Conservation (phyloP, 2,329 filamentous ascomycete species). For the Emergomyces orientalis region DNA sequence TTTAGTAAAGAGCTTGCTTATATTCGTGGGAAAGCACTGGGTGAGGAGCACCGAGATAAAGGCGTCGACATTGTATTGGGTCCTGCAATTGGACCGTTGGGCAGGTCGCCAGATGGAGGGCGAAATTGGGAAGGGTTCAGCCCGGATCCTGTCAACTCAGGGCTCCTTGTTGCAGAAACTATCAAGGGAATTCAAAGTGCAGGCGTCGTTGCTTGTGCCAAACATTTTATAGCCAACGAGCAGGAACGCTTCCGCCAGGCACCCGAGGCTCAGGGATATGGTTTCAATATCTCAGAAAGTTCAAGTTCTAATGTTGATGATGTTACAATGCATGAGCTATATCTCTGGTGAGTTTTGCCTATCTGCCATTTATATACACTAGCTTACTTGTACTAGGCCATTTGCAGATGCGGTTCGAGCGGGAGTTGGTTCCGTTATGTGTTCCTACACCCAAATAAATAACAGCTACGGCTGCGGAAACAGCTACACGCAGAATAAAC, state of each 20-base stretch:
- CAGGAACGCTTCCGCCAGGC: constrained; percentile 63
- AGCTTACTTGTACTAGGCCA: constrained; percentile 37
- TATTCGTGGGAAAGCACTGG: constrained; percentile 63
- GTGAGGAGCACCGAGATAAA: constrained; percentile 63
- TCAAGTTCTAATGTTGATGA: constrained; percentile 55
- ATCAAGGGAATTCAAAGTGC: constrained; percentile 72
- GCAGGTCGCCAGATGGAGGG: constrained; percentile 57
- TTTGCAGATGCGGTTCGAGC: constrained; percentile 60
- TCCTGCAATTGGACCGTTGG: constrained; percentile 65
- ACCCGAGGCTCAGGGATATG: constrained; percentile 48
- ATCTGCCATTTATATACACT: background rate
- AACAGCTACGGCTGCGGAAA: constrained; percentile 60
- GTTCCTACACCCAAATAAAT: constrained; percentile 64
- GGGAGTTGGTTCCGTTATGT: constrained; percentile 60
- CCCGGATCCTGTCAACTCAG: constrained; percentile 67
- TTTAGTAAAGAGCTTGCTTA: constrained; percentile 67
- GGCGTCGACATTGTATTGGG: constrained; percentile 67
- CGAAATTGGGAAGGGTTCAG: constrained; percentile 60
- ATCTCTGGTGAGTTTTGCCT: constrained; percentile 42
- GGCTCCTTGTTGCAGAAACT: constrained; percentile 60
- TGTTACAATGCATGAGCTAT: constrained; percentile 54
- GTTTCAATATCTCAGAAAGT: constrained; percentile 54
- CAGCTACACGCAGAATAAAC: constrained; percentile 48
- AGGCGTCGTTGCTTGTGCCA: constrained; percentile 74
- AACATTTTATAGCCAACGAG: constrained; percentile 66